These are phyloP conservation scores for Epichloe coenophiala DNA, from an alignment of 2,329 filamentous ascomycete genomes.

Conservation along the genomic window DNA sequence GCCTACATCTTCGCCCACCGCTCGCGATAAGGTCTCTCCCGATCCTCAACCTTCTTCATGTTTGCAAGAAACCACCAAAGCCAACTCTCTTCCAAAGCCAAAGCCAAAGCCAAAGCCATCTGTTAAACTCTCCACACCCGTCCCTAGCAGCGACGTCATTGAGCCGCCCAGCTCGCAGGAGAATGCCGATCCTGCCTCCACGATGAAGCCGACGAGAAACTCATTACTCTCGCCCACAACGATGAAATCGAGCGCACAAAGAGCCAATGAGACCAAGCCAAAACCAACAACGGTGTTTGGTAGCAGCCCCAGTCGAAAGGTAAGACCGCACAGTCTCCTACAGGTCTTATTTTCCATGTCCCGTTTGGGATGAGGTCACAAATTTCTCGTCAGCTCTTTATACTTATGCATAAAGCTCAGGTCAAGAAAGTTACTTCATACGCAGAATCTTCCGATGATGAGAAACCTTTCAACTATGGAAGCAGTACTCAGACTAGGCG, in stretches of 20 bases:
- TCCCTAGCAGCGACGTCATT: conserved; percentile 66
- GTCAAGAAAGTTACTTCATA: conserved; percentile 56
- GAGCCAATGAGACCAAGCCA: not conserved
- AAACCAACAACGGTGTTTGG: conserved; percentile 20
- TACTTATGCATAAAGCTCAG: conserved; percentile 17
- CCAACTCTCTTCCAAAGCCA: conserved; percentile 23
- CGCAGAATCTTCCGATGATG: conserved; percentile 71
- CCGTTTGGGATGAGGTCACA: no score
- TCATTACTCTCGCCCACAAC: conserved; percentile 18
- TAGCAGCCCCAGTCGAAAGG: conserved; percentile 72
- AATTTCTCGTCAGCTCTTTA: not conserved
- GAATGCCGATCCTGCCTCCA: conserved; percentile 35
- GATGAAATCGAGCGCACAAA: conserved; percentile 16
- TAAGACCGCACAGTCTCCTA: conserved; percentile 23
- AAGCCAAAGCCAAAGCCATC: conserved; percentile 30
- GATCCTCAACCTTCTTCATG: conserved; percentile 19
- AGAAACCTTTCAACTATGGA: conserved; percentile 50
- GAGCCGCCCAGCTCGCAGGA: conserved; percentile 57
- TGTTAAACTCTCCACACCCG: conserved; percentile 44
- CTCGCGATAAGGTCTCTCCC: conserved; percentile 19
- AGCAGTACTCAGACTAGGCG: conserved; percentile 25
- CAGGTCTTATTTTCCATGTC: not conserved
- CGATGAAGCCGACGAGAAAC: conserved; percentile 35
- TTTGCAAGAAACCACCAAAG: conserved; percentile 28
- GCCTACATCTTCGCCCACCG: conserved; percentile 18